These are phyloP conservation scores for Sonneratia caseolaris DNA, from an alignment of 345 rosid species.

Conservation along the genomic window DNA sequence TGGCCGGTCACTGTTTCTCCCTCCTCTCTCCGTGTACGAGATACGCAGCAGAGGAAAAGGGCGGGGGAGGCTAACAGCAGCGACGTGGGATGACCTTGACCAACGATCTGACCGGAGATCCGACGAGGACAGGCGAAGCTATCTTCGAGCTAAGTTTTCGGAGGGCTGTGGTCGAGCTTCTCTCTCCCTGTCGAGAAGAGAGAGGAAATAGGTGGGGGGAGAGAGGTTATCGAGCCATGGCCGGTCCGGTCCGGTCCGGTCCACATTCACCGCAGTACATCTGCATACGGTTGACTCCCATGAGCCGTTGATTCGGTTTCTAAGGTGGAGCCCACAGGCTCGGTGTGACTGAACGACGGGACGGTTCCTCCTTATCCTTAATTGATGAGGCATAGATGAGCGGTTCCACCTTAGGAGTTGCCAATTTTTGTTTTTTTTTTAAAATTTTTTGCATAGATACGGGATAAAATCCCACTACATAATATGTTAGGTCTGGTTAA, in stretches of 20 bases:
- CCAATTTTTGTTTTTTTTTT: not conserved
- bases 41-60: not conserved
- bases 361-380: not conserved
- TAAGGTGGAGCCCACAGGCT: too few relatives aligned
- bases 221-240: not conserved
- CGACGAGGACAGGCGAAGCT: not conserved
- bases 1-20: not conserved
- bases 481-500: too few relatives aligned
- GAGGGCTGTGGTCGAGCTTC: not conserved
- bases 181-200: slow-evolving; percentile 4
- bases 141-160: slow-evolving; percentile 8
- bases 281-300: not conserved
- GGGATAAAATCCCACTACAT: too few relatives aligned
- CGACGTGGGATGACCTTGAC: not conserved
- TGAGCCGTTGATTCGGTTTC: not conserved
- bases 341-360: too few relatives aligned
- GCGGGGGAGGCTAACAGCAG: not conserved
- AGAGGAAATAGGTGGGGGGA: not conserved
- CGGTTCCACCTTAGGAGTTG: not conserved
- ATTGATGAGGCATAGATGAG: not conserved
- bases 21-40: not conserved
- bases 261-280: not conserved
- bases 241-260: slow-evolving; percentile 4
- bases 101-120: not conserved
- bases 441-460: too few relatives aligned